phyloP scores from a whole-genome alignment of 495 filamentous ascomycete species.

The Neurospora africana region DNA sequence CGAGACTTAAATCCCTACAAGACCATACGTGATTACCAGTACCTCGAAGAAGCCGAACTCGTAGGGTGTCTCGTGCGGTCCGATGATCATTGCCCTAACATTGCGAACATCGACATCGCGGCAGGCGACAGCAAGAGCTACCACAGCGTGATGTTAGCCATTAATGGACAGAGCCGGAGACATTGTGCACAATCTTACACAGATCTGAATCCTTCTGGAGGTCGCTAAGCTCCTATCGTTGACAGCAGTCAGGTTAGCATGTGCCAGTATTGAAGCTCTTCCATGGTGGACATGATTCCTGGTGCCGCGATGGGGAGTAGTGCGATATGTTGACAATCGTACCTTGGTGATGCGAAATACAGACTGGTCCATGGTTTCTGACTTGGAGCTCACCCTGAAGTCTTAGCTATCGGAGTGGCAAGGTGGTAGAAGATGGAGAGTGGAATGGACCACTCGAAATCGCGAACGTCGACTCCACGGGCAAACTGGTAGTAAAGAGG shows the following conservation, averaged over 20 bases:
- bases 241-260: conserved; percentile 13
- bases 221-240: conserved; percentile 63
- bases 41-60: conserved; percentile 97
- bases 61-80: conserved; percentile 90
- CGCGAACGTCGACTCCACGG: not conserved
- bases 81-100: conserved; percentile 80
- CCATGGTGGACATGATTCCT: conserved; percentile 2
- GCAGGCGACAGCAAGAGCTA: conserved; percentile 78
- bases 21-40: not conserved
- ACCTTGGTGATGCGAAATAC: conserved; percentile 70
- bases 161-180: not conserved
- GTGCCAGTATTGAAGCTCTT: conserved; percentile 29
- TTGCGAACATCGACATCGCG: conserved; percentile 80
- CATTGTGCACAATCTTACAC: conserved; percentile 42
- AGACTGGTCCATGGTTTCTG: conserved; percentile 61
- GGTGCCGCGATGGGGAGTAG: not conserved
- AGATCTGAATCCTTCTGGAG: conserved; percentile 72
- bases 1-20: not conserved
- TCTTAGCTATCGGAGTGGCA: not conserved
- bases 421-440: not conserved
- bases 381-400: conserved; percentile 6
- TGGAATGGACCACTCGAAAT: not conserved
- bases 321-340: conserved; percentile 33
- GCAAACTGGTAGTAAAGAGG: not conserved
- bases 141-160: conserved; percentile 4